Conservation (phyloP, 2,329 filamentous ascomycete species). For the Bipolaris victoriae region DNA sequence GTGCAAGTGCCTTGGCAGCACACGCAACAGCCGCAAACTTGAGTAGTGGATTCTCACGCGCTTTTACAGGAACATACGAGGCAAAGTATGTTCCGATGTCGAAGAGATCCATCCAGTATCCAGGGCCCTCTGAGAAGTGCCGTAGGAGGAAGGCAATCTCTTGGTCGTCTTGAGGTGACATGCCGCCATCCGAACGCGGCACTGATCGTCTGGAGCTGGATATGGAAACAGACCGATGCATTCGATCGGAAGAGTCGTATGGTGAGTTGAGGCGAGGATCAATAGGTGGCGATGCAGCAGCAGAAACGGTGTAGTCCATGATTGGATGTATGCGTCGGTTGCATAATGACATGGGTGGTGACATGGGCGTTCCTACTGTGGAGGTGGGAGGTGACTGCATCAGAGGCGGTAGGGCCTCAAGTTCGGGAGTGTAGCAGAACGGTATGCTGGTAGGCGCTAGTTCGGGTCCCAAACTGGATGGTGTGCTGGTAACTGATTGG, state of each 20-base stretch:
- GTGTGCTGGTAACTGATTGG: constrained; percentile 39
- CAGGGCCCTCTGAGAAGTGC: constrained; percentile 65
- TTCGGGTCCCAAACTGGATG: constrained; percentile 59
- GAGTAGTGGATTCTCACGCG: constrained; percentile 57
- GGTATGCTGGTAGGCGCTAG: constrained; percentile 55
- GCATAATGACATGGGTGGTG: constrained; percentile 53
- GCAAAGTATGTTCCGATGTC: constrained; percentile 65
- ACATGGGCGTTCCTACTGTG: constrained; percentile 42
- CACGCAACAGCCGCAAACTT: constrained; percentile 65
- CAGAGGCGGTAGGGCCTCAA: constrained; percentile 36
- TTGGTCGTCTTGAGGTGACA: constrained; percentile 52
- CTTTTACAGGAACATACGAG: constrained; percentile 64
- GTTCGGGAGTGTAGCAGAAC: constrained; percentile 37
- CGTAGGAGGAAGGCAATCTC: constrained; percentile 66
- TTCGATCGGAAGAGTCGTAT: constrained; percentile 36
- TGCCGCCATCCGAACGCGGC: constrained; percentile 28
- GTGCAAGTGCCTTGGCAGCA: constrained; percentile 65
- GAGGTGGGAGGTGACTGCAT: constrained; percentile 43
- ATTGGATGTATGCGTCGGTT: constrained; percentile 63
- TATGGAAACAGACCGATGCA: constrained; percentile 34
- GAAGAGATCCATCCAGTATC: constrained; percentile 65
- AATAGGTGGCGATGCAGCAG: constrained; percentile 43
- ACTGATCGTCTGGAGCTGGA: constrained; percentile 34
- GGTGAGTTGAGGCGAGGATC: constrained; percentile 45
- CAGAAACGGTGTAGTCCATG: constrained; percentile 44